These are phyloP conservation scores for Hymenoscyphus scutula DNA, from an alignment of 2,329 filamentous ascomycete species.

Conservation along the genomic window DNA sequence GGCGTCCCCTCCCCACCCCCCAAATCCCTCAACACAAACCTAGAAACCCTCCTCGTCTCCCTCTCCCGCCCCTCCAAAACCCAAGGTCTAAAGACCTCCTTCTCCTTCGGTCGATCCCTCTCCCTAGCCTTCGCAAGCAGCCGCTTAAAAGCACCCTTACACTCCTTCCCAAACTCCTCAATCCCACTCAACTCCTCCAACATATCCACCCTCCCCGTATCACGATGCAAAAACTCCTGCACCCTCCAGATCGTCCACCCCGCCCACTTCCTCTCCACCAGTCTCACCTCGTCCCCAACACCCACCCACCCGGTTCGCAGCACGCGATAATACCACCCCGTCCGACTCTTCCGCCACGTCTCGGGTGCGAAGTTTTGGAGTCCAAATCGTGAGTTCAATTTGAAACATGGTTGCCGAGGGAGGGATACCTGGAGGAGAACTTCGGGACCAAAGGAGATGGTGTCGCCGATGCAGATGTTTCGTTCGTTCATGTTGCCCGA, in stretches of 20 bases:
- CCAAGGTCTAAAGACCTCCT: conserved; percentile 38
- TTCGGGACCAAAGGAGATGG: conserved; percentile 47
- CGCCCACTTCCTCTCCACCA: conserved; percentile 55
- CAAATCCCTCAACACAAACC: conserved; percentile 51
- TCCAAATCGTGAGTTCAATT: conserved; percentile 66
- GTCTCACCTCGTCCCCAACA: conserved; percentile 54
- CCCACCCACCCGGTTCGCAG: conserved; percentile 52
- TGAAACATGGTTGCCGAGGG: conserved; percentile 65
- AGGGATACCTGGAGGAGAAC: conserved; percentile 58
- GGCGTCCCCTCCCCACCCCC: conserved; percentile 37
- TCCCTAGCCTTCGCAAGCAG: conserved; percentile 48
- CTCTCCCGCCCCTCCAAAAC: conserved; percentile 46
- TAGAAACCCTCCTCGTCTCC: conserved; percentile 51
- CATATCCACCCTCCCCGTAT: conserved; percentile 48
- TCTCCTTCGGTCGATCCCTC: conserved; percentile 28
- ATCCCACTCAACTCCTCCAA: conserved; percentile 46
- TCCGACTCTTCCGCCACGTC: conserved; percentile 55
- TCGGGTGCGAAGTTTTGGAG: conserved; percentile 59
- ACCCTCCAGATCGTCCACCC: conserved; percentile 62
- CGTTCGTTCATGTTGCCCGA: conserved; percentile 57
- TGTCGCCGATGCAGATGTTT: conserved; percentile 64
- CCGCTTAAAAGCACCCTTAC: conserved; percentile 51
- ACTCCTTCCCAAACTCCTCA: conserved; percentile 38
- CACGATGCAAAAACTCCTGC: conserved; percentile 60
- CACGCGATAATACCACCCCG: conserved; percentile 66